Evolutionary conservation across 2,329 filamentous ascomycete species (phyloP), one percentile per base, ranked within the genome.

Genomic region (Aspergillus pseudoviridinutans): DNA sequence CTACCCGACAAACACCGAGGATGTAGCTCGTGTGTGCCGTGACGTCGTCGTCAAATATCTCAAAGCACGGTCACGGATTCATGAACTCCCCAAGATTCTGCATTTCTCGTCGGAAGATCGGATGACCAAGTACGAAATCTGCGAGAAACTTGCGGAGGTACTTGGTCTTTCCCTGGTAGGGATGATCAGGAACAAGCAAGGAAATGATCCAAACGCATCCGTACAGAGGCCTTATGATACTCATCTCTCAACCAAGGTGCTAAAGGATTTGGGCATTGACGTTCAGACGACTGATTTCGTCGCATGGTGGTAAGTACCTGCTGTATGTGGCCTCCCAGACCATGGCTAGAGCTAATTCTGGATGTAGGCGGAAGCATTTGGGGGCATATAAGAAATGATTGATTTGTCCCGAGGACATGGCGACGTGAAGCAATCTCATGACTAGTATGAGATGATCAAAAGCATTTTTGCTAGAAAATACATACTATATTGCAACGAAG

Each of bases 51-150:
- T 79, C 60, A 87, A 89, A 67, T 94, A 92, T 67, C 78, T 88
- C 54, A 74, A 67, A 68, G 70, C 74, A 51, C 74, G 78, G 12
- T 75, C 77, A 42, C 78, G 82, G 41, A 76, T 80, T 52, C 71
- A 78, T 10, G 69, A 77, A 17, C 76, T 96, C 42, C 92, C 92
- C 0, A 77, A 70, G 28, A 83, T 92, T 47, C 80, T 96, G 20
- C 92, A 97, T 55, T 96, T 96, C 76, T 90, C 88, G 3, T 91
- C 90, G 49, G 91, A 96, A 74, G 90, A 96, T 65, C 84, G 81
- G 63, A 89, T 87, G 80, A 96, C 92, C 50, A 96, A 96, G 78
- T 95, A 92, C 73, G 87, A 93, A 72, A 96, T 97, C 56, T 92
- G 90, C 71, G 78, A 90, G 75, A 77, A 82, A 9, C 87, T 96